Evolutionary conservation across 192 early-diverging fungal genomes (phyloP).

Genomic region (Piromyces finnis): DNA sequence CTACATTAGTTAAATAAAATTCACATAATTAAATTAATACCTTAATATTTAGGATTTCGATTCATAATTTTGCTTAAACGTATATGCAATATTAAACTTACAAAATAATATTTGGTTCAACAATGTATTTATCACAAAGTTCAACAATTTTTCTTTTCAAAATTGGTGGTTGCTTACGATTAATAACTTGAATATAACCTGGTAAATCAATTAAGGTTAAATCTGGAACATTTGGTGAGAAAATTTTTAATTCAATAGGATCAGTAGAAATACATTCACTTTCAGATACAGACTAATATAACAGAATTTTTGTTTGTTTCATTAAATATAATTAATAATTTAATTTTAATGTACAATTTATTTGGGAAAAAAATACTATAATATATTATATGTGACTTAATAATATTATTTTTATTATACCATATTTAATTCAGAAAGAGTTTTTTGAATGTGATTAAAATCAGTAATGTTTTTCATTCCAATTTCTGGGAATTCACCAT

Average conservation of each 20-base stretch:
- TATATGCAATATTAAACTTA: not conserved
- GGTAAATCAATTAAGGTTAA: slow-evolving; percentile 68
- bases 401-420: no score
- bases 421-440: slow-evolving; percentile 84
- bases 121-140: slow-evolving; percentile 66
- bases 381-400: no score
- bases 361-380: no score
- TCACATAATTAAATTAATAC: no score
- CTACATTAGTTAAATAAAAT: not conserved
- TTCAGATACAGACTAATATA: slow-evolving; percentile 51
- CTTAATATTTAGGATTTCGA: no score
- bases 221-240: slow-evolving; percentile 69
- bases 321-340: no score
- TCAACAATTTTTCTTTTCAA: slow-evolving; percentile 64
- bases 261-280: slow-evolving; percentile 72
- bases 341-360: no score
- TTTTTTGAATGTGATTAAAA: slow-evolving; percentile 78
- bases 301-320: not conserved
- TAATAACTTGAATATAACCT: slow-evolving; percentile 73
- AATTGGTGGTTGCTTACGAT: slow-evolving; percentile 56
- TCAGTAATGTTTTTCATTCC: slow-evolving; percentile 77
- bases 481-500: slow-evolving; percentile 69
- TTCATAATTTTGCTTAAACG: no score
- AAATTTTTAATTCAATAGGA: slow-evolving; percentile 67
- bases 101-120: slow-evolving; percentile 63